phyloP scores from a whole-genome alignment of 2,329 filamentous ascomycete genomes.

The Trichoderma sp. region DNA sequence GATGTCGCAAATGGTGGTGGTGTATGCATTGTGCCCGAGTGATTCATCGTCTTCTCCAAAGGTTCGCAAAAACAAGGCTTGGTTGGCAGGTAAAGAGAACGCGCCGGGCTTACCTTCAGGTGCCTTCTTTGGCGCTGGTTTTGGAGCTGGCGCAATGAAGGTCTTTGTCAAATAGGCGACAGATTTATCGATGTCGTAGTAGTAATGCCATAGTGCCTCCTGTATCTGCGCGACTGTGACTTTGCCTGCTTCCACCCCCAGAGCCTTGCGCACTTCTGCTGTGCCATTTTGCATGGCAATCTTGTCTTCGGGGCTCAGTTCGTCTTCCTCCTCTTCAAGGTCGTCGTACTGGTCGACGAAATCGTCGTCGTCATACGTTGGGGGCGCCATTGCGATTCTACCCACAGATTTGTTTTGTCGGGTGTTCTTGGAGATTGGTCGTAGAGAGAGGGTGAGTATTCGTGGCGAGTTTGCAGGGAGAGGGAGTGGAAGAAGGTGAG shows the following conservation, averaged over 20 bases:
- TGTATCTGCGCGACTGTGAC: constrained; percentile 69
- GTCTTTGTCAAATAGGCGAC: constrained; percentile 75
- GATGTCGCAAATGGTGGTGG: background rate
- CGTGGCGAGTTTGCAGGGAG: background rate
- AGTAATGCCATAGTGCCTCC: constrained; percentile 93
- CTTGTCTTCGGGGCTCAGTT: constrained; percentile 49
- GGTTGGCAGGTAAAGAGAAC: constrained; percentile 34
- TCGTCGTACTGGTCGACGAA: constrained; percentile 50
- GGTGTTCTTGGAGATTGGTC: background rate
- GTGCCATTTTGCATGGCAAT: constrained; percentile 62
- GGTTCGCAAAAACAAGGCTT: constrained; percentile 29
- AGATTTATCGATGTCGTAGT: constrained; percentile 85
- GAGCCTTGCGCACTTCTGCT: constrained; percentile 60
- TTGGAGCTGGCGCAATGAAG: constrained; percentile 44
- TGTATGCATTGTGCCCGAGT: constrained; percentile 19
- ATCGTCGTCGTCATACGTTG: constrained; percentile 48
- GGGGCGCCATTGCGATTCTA: constrained; percentile 25
- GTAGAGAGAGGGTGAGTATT: background rate
- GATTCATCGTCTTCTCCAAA: constrained; percentile 35
- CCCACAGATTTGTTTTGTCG: background rate
- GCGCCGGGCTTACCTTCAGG: constrained; percentile 42
- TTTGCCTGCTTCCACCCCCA: constrained; percentile 60
- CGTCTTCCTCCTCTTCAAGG: constrained; percentile 45
- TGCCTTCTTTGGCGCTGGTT: constrained; percentile 40
- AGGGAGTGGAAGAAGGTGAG: background rate